phyloP scores from a whole-genome alignment of 371 early-diverging fungal genomes.

The Zychaea mexicana region DNA sequence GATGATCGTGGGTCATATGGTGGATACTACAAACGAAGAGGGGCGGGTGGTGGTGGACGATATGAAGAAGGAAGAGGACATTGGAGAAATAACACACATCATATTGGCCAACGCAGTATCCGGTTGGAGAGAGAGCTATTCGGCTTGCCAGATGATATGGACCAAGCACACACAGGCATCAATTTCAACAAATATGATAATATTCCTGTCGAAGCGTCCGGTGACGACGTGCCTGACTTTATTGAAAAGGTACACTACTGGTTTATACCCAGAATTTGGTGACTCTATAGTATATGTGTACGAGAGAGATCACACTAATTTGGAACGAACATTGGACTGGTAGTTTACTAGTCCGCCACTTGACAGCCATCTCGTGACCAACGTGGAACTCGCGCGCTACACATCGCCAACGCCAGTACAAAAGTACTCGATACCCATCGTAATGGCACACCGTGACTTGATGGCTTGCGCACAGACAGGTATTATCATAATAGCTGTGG shows the following conservation, averaged over 20 bases:
- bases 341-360: conserved; percentile 76
- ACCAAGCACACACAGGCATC: conserved; percentile 80
- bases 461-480: conserved; percentile 94
- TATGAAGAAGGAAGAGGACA: conserved; percentile 58
- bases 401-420: conserved; percentile 96
- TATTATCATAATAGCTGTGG: neutral
- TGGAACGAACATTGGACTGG: too few species aligned
- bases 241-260: conserved; percentile 67
- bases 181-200: conserved; percentile 93
- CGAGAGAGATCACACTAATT: conserved; percentile 90
- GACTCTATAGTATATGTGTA: too few species aligned
- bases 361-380: conserved; percentile 84
- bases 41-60: conserved; percentile 49
- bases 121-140: conserved; percentile 81
- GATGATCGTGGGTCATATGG: conserved; percentile 33
- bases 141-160: conserved; percentile 66
- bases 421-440: conserved; percentile 92
- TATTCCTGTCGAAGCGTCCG: conserved; percentile 92
- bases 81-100: conserved; percentile 77
- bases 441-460: conserved; percentile 71
- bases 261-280: too few species aligned
- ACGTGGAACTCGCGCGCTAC: conserved; percentile 91
- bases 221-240: conserved; percentile 80
- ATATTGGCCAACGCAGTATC: conserved; percentile 69
- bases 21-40: conserved; percentile 38